These are phyloP conservation scores for Pythium sukuiense DNA, from an alignment of 352 stramenopile genomes.

Conservation along the genomic window DNA sequence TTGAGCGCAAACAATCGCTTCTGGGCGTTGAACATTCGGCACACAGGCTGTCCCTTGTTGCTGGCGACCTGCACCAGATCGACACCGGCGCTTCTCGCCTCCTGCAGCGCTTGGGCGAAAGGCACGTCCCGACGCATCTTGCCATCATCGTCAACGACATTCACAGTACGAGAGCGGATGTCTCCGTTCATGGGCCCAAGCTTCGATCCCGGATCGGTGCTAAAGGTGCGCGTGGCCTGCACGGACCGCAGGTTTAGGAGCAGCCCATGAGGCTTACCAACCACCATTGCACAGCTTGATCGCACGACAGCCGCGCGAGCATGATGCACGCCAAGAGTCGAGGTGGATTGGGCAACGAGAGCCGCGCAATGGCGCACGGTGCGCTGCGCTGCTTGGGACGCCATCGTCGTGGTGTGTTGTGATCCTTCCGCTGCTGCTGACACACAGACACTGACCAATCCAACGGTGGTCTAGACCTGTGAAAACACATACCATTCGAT, in stretches of 20 bases:
- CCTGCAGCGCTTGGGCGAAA: slow-evolving; percentile 47
- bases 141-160: slow-evolving; percentile 55
- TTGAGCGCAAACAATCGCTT: slow-evolving; percentile 73
- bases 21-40: slow-evolving; percentile 73
- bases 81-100: slow-evolving; percentile 46
- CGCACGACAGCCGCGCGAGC: background rate
- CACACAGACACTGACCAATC: slow-evolving; percentile 20
- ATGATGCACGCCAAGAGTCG: slow-evolving; percentile 1
- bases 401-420: slow-evolving; percentile 12
- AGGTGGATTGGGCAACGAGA: background rate
- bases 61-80: slow-evolving; percentile 78
- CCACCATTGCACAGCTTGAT: background rate
- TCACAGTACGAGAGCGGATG: slow-evolving; percentile 56
- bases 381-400: slow-evolving; percentile 5
- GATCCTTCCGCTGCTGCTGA: slow-evolving; percentile 13
- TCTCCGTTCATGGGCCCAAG: slow-evolving; percentile 58
- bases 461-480: slow-evolving; percentile 10
- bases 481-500: slow-evolving; percentile 17
- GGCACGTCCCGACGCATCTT: slow-evolving; percentile 51
- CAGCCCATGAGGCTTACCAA: background rate
- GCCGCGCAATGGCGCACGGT: slow-evolving; percentile 15
- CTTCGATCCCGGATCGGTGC: slow-evolving; percentile 29
- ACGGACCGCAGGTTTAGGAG: background rate
- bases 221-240: slow-evolving; percentile 17
- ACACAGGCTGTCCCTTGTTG: slow-evolving; percentile 41